Base-by-base conservation (phyloP, 2,329 filamentous ascomycete species). In the Biscogniauxia marginata region DNA sequence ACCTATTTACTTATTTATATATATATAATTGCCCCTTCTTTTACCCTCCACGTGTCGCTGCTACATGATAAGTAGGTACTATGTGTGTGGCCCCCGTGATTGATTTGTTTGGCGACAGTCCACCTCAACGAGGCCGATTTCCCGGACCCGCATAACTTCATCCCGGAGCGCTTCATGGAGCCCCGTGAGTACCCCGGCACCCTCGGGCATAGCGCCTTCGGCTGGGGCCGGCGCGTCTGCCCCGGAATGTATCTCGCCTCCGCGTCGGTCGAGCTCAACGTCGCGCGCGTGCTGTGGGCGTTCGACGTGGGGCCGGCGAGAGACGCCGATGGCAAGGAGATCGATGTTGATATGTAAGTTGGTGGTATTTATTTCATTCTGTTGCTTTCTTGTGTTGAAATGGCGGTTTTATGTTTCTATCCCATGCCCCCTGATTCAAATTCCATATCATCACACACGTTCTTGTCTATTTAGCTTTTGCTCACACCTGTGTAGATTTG, bases 201-300 rank as follows among this genome's bases (percentile, higher is more conserved):
- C 0, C 62, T 71, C 0, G 71, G 73, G 0, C 74, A 77, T 25
- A 74, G 73, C 3, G 72, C 73, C 0, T 77, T 77, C 43, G 75
- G 75, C 2, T 77, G 73, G 67, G 75, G 75, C 0, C 69, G 75
- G 13, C 67, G 75, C 1, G 64, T 76, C 7, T 77, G 75, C 11
- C 74, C 75, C 0, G 75, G 75, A 0, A 70, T 81, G 60, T 80
- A 85, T 51, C 73, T 85, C 0, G 80, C 79, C 0, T 76, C 80
- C 45, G 75, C 79, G 0, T 82, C 76, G 0, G 71, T 84, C 0
- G 72, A 74, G 8, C 67, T 80, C 1, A 76, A 73, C 46, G 75
- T 82, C 19, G 73, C 79, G 0, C 74, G 77, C 2, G 68, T 81
- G 0, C 64, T 86, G 0, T 86, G 83, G 83, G 82, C 74, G 0